Evolutionary conservation across 495 filamentous ascomycete species (phyloP).

Genomic region (Thermothielavioides terrestris): DNA sequence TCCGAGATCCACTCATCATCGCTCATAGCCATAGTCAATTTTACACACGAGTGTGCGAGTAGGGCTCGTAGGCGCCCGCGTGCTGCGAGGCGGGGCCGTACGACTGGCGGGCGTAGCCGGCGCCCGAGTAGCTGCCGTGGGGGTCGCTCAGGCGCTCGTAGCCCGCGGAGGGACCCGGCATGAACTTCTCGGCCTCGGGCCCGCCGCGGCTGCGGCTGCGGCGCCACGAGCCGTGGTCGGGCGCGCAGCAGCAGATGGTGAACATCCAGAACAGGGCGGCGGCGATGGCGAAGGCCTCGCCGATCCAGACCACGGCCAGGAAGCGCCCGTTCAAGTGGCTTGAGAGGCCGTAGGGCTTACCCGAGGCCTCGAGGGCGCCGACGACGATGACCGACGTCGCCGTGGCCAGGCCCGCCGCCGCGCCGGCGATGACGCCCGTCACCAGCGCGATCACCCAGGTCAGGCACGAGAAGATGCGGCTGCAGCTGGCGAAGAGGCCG

Average conservation of each 20-base stretch:
- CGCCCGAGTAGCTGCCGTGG: conserved; percentile 13
- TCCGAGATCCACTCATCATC: neutral
- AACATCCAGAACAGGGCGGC: conserved; percentile 82
- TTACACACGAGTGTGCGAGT: conserved; percentile 40
- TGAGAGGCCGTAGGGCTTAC: conserved; percentile 58
- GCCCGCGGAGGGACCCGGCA: conserved; percentile 24
- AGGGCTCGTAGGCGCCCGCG: conserved; percentile 45
- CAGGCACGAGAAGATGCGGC: conserved; percentile 39
- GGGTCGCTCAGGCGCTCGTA: conserved; percentile 40
- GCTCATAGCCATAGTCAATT: neutral
- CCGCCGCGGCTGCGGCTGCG: conserved; percentile 10
- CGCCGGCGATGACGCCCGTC: conserved; percentile 53
- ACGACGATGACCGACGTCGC: conserved; percentile 54
- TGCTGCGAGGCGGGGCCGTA: conserved; percentile 12
- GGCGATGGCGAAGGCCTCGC: conserved; percentile 62
- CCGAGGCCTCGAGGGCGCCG: conserved; percentile 56
- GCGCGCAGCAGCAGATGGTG: conserved; percentile 78
- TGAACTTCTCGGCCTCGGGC: conserved; percentile 39
- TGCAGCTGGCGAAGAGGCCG: conserved; percentile 60
- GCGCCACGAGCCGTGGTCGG: conserved; percentile 27
- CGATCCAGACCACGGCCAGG: conserved; percentile 66
- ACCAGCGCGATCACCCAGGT: conserved; percentile 41
- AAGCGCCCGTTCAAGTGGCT: conserved; percentile 57
- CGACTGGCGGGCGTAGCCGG: conserved; percentile 27
- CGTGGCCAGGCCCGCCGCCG: conserved; percentile 50